Base-by-base conservation (phyloP, 768 basidiomycete genomes). In the Tulasnella sp. region DNA sequence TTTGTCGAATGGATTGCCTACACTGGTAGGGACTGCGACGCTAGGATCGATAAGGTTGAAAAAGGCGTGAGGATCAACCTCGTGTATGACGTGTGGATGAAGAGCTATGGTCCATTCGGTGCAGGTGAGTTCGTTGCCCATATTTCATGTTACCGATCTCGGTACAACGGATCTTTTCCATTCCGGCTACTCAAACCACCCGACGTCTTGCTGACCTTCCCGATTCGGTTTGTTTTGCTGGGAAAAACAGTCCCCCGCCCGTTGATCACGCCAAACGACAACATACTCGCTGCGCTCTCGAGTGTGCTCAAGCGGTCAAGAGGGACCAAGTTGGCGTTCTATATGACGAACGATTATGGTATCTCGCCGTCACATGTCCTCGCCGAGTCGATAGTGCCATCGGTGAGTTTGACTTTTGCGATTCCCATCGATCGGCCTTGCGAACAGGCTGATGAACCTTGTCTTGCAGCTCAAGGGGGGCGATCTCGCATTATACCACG, bases 1-100 rank as follows among this genome's bases (percentile, higher is more conserved):
- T 77, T 83, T 62, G 74, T 88, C 59, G 85, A 89, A 59, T 89
- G 86, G 86, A 75, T 80, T 0, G 86, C 84, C 17, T 83, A 84
- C 70, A 71, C 81, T 21, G 53, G 39, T 27, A 74, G 78, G 4
- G 84, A 86, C 61, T 86, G 84, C 68, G 80, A 86, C 17, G 79
- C 81, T 62, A 83, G 85, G 65, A 75, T 86, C 56, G 83, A 87
- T 65, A 70, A 75, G 1, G 79, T 90, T 51, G 76, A 79, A 62
- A 77, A 78, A 60, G 87, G 86, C 8, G 83, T 80, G 63, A 73
- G 82, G 49, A 70, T 88, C 62, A 76, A 77, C 34, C 72, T 88
- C 54, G 78, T 83, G 34, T 89, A 86, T 65, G 82, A 76, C 4
- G 76, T 89, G 21, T 81, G 80, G 61, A 70, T 86, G 61, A 80